Base-by-base conservation (phyloP, 2,329 filamentous ascomycete species). In the Grosmannia serpens region DNA sequence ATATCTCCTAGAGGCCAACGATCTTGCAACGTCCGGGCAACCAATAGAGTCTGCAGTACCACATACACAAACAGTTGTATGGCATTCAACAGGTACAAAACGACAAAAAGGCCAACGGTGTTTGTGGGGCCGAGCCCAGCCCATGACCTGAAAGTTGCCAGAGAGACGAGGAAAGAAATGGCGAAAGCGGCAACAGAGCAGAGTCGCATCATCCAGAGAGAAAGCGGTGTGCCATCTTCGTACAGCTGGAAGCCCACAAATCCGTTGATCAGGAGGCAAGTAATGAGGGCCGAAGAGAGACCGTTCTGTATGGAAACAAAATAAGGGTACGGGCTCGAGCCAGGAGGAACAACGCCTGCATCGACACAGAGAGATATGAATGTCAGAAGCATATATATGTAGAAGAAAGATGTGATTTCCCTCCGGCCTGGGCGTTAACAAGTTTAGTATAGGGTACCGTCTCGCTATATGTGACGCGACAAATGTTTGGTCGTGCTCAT, bases 161-260 rank as follows among this genome's bases (percentile, higher is more conserved):
- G 82, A 24, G 90, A 88, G 56, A 99, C 86, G 57, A 92, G 83
- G 68, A 94, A 94, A 53, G 87, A 88, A 67, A 99, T 84, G 63
- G 87, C 76, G 74, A 96, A 97, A 75, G 95, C 92, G 62, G 78
- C 82, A 20, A 87, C 73, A 2, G 89, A 95, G 69, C 83, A 85
- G 33, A 89, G 74, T 57, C 92, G 86, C 62, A 99, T 77, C 65
- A 96, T 84, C 94, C 94, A 99, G 50, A 99, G 86, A 0, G 91
- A 96, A 47, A 97, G 77, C 2, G 87, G 86, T 1, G 94, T 99
- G 55, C 94, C 94, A 67, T 99, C 94, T 73, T 99, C 94, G 71
- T 99, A 99, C 15, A 99, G 79, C 73, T 97, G 94, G 73, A 99
- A 99, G 38, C 94, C 94, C 57, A 99, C 92, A 68, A 99, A 99